Evolutionary conservation across 176 grass and related monocot species (phyloP), one percentile per base, ranked within the genome.

Genomic region (Juncus effusus): DNA sequence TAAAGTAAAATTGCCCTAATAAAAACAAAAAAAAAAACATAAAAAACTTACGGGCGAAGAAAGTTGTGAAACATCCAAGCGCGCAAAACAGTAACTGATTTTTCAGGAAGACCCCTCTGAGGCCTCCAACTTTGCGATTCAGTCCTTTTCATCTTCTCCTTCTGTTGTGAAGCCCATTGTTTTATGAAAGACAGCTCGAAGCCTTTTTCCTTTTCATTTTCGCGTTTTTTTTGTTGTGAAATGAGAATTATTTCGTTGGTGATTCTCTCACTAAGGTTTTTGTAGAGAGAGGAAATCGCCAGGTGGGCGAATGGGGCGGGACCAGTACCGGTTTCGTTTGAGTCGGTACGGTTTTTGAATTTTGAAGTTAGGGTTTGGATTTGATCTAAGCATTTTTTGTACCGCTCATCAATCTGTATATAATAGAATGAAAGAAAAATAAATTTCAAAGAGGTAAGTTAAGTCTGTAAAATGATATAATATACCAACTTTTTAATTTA

Each of bases 1-100:
- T 28, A 28, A 28, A 28, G 19, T 47, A 9, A 47, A 47, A 47
- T 47, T 47, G 44, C 9, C 44, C 44, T 47, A 6, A 47, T 4
- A 28, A 38, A 16, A 59, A 16, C 38, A 19, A 3, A 63, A 60
- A 10, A 64, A 53, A 28, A 64, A 16, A 47, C 74, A 52, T 19
- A 42, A 59, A 36, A n/a, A 65, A 62, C 87, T 91, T 71, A 96
- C 92, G 92, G 92, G 60, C 81, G 82, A 40, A 96, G 79, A 82
- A 96, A 96, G 82, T 96, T 85, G 64, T 88, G 79, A 56, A 96
- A 96, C 87, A 96, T 64, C 92, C 92, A 96, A 10, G 79, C 74
- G 40, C 86, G 83, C 67, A 96, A 83, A 63, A 96, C 92, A 10
- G 92, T 77, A 19, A 96, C 92, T 6, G 85, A 88, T 60, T 85